Conservation (phyloP, 805 yeast species). For the Lipomyces spencermartinsiae region DNA sequence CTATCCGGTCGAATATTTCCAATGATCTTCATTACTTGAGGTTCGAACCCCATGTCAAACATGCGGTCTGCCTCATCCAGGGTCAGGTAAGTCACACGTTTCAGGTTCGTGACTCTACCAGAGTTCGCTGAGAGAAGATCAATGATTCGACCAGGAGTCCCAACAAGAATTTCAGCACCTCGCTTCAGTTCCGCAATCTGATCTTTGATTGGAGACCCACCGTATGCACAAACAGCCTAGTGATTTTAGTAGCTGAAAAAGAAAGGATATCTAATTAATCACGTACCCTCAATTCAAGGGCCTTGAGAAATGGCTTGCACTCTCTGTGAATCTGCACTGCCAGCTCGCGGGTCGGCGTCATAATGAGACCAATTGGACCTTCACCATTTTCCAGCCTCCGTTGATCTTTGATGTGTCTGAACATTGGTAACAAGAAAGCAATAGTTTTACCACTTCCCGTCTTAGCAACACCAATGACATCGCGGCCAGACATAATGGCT, state of each 20-base stretch:
- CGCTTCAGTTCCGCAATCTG: conserved; percentile 82
- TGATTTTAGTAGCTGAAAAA: neutral
- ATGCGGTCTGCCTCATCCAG: conserved; percentile 96
- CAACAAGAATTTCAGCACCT: conserved; percentile 81
- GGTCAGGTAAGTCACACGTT: conserved; percentile 78
- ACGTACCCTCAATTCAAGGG: conserved; percentile 50
- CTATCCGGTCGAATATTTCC: conserved; percentile 80
- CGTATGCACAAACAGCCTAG: conserved; percentile 79
- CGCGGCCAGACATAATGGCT: conserved; percentile 85
- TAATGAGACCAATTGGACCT: conserved; percentile 78
- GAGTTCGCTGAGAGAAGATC: conserved; percentile 83
- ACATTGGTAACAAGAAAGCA: conserved; percentile 81
- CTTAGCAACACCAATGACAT: conserved; percentile 91
- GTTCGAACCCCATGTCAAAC: conserved; percentile 97
- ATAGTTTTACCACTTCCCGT: conserved; percentile 97
- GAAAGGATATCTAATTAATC: neutral
- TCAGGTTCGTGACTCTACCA: conserved; percentile 74
- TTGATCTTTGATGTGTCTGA: conserved; percentile 84
- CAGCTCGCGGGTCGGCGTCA: conserved; percentile 92
- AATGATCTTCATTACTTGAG: conserved; percentile 85
- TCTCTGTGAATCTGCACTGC: conserved; percentile 83
- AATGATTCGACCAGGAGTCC: conserved; percentile 94
- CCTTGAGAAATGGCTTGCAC: conserved; percentile 61
- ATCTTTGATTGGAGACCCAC: conserved; percentile 81
- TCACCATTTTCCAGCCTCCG: conserved; percentile 55